Evolutionary conservation across 306 rosid genomes (phyloP).

Genomic region (Fragaria vesca): DNA sequence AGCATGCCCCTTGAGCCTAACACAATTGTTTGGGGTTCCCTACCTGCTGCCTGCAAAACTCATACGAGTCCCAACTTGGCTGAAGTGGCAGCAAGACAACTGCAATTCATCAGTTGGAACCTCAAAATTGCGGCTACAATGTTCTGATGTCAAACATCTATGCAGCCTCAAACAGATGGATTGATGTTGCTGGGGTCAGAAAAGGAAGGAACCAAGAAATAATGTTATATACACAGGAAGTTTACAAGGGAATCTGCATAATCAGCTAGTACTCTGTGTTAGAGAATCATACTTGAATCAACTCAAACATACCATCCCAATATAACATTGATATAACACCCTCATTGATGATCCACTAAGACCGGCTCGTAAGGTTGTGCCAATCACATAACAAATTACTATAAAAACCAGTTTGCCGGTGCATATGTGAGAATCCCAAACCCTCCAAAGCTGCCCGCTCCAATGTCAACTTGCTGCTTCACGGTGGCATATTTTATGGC

Average conservation of each 20-base stretch:
- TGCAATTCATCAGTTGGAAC: conserved; percentile 45
- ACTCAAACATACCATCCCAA: too few relatives aligned
- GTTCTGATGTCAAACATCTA: conserved; percentile 68
- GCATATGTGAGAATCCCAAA: not conserved
- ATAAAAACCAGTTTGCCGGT: not conserved
- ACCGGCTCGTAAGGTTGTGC: too few relatives aligned
- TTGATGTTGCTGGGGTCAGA: conserved; percentile 48
- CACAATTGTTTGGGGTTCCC: conserved; percentile 51
- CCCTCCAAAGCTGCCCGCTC: not conserved
- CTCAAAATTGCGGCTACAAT: conserved; percentile 46
- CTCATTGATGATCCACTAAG: too few relatives aligned
- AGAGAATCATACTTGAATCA: too few relatives aligned
- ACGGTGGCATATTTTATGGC: not conserved
- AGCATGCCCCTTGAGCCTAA: conserved; percentile 63
- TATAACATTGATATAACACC: too few relatives aligned
- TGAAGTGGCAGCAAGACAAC: conserved; percentile 53
- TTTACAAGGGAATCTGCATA: too few relatives aligned
- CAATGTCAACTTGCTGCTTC: not conserved
- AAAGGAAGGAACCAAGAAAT: conserved; percentile 49
- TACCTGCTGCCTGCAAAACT: conserved; percentile 59
- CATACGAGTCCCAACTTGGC: conserved; percentile 48
- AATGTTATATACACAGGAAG: not conserved
- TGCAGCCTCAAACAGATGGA: conserved; percentile 60
- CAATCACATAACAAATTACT: too few relatives aligned
- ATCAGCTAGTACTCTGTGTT: too few relatives aligned